Evolutionary conservation across 257 asterid genomes (phyloP).

Genomic region (Phtheirospermum japonicum): DNA sequence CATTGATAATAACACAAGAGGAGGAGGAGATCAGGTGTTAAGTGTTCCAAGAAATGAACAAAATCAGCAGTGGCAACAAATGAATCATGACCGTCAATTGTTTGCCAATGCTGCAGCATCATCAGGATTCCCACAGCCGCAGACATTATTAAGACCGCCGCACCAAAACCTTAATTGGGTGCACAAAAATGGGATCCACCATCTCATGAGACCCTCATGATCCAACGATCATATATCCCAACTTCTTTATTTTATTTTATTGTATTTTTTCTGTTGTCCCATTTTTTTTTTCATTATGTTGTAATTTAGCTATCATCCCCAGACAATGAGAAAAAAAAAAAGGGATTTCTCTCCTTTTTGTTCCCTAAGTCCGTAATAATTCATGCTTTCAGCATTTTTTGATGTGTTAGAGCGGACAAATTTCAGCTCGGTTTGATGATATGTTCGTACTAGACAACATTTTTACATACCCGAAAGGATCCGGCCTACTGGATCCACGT

Average conservation of each 20-base stretch:
- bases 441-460: no score
- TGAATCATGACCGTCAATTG: conserved; percentile 36
- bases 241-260: not conserved
- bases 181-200: conserved; percentile 57
- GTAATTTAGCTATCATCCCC: no score
- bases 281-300: no score
- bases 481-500: no score
- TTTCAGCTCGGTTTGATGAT: no score
- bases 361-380: no score
- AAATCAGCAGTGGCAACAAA: conserved; percentile 41
- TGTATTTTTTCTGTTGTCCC: not conserved
- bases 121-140: conserved; percentile 89
- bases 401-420: no score
- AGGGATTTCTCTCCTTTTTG: no score
- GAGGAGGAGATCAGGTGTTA: not conserved
- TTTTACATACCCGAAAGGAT: no score
- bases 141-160: conserved; percentile 14
- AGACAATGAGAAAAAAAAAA: no score
- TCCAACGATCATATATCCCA: conserved; percentile 3
- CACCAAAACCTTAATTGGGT: conserved; percentile 56
- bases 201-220: conserved; percentile 54
- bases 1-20: not conserved
- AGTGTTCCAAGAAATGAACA: conserved; percentile 32
- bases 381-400: no score
- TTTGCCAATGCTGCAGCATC: conserved; percentile 93